These are phyloP conservation scores for Cytospora mali DNA, from an alignment of 2,329 filamentous ascomycete genomes.

Conservation along the genomic window DNA sequence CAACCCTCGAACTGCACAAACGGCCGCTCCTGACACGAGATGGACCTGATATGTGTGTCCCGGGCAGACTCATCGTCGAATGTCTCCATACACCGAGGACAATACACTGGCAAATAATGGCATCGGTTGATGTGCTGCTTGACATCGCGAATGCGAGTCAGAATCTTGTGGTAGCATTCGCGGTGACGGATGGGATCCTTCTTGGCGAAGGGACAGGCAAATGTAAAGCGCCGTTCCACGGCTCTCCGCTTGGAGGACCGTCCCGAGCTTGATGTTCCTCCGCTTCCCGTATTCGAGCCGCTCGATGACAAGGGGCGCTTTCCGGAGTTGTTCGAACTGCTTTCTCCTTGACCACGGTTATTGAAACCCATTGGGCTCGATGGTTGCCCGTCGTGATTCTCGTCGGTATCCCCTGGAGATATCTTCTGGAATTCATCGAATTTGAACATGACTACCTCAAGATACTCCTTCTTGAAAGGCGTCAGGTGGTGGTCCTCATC, in stretches of 20 bases:
- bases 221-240: not conserved
- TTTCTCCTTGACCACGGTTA: not conserved
- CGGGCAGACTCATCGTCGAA: constrained; percentile 4
- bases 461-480: not conserved
- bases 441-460: not conserved
- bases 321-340: not conserved
- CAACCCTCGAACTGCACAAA: not conserved
- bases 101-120: constrained; percentile 7
- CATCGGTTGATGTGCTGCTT: constrained; percentile 11
- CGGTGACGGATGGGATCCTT: constrained; percentile 9
- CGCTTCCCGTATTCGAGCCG: not conserved
- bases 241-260: not conserved
- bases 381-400: not conserved
- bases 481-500: not conserved
- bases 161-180: constrained; percentile 3
- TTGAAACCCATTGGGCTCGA: not conserved
- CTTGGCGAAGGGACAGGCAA: constrained; percentile 24
- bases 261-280: not conserved
- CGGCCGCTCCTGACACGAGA: not conserved
- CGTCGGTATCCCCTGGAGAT: not conserved
- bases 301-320: not conserved
- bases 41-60: not conserved
- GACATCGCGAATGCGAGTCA: constrained; percentile 13
- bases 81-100: constrained; percentile 3
- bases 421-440: not conserved